Conservation (phyloP, 768 basidiomycete genomes). For the Boletus subparvulus region DNA sequence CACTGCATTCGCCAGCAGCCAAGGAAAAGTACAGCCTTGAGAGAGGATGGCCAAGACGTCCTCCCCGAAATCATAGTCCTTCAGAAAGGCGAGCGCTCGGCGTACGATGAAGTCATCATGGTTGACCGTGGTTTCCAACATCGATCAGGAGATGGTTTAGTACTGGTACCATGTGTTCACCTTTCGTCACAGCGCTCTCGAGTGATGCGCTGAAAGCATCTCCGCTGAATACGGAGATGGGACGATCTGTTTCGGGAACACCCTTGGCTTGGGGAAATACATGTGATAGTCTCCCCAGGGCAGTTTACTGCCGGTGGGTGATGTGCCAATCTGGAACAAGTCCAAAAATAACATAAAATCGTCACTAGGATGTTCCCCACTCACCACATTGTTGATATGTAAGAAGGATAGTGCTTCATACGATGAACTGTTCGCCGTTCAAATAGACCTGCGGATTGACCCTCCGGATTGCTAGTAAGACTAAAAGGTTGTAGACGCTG, state of each 20-base stretch:
- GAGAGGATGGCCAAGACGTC: constrained; percentile 4
- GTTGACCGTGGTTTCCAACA: constrained; percentile 9
- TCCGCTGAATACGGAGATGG: constrained; percentile 6
- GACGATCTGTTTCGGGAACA: neutral
- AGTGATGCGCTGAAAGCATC: constrained; percentile 10
- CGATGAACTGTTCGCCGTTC: neutral
- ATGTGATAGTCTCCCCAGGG: constrained; percentile 1
- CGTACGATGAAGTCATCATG: neutral
- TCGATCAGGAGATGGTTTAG: constrained; percentile 13
- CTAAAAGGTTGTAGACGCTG: neutral
- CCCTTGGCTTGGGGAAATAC: constrained; percentile 1
- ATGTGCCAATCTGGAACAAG: constrained; percentile 5
- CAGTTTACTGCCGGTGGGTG: constrained; percentile 2
- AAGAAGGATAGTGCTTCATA: constrained; percentile 4
- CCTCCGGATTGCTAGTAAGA: neutral
- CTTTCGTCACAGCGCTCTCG: constrained; percentile 9
- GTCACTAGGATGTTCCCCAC: neutral
- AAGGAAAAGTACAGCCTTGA: constrained; percentile 7
- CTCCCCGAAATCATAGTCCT: constrained; percentile 11
- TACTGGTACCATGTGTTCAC: constrained; percentile 1
- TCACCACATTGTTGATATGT: constrained; percentile 12
- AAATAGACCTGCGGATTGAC: neutral
- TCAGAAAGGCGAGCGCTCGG: neutral
- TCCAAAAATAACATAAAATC: neutral
- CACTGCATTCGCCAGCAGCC: constrained; percentile 12